Base-by-base conservation (phyloP, 2,329 filamentous ascomycete genomes). In the Phialemoniopsis sp. region DNA sequence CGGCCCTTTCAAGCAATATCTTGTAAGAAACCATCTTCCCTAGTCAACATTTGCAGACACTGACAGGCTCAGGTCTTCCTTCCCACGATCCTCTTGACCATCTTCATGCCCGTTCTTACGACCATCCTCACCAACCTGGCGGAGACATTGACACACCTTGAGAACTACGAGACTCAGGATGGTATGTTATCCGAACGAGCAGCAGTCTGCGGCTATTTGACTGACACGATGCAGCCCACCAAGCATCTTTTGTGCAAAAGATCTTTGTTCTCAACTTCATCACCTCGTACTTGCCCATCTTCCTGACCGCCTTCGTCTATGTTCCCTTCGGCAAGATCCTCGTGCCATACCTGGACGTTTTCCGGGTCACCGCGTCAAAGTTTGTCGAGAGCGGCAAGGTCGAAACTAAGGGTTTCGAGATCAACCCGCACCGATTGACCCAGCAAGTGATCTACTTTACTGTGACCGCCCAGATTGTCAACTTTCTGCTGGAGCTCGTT, bases 361-460 rank as follows among this genome's bases (percentile, higher is more conserved):
- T 95, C 66, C 78, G 80, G 45, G 64, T 82, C 13, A 82, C 85
- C 0, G 86, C 90, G 1, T 80, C 81, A 53, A 82, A 81, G 1
- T 82, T 95, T 48, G 85, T 84, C 0, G 80, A 87, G 40, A 79
- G 85, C 48, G 82, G 90, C 44, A 83, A 89, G 55, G 64, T 88
- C 19, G 70, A 78, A 18, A 77, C 73, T 5, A 64, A 68, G 37
- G 71, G 76, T 17, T 98, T 96, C 59, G 72, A 81, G 38, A 87
- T 96, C 63, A 89, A 97, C 55, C 85, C 89, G 0, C 75, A 82
- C 48, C 77, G 93, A 13, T 79, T 97, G 29, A 86, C 84, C 51
- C 87, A 89, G 51, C 91, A 97, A 59, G 88, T 96, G 58, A 93
- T 96, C 46, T 97, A 95, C 66, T 93, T 95, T 46, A 95, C 91